Percentiles rank a stretch among this genome's conserved stretches.
Conservation (phyloP, 768 basidiomycete species). For the Tephrocybe sp. region DNA sequence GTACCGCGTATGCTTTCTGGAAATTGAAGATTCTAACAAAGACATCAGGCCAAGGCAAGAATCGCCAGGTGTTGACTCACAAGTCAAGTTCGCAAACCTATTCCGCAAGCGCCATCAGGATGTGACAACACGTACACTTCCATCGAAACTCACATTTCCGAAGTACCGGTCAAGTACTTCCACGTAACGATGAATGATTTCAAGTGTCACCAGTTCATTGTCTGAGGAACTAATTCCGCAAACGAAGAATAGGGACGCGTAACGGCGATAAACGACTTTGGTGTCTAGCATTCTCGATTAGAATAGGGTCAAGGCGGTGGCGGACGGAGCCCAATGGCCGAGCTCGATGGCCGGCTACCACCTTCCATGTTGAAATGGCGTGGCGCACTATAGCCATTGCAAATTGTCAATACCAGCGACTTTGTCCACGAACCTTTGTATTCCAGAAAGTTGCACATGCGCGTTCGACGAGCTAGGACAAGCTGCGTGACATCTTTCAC, state of each 20-base stretch:
- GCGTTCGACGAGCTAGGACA: constrained; percentile 89
- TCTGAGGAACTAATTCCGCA: constrained; percentile 80
- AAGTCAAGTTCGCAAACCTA: constrained; percentile 94
- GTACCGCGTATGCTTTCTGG: constrained; percentile 95
- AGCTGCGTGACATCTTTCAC: constrained; percentile 99
- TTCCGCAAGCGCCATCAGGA: constrained; percentile 8
- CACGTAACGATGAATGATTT: constrained; percentile 93
- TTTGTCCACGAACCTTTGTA: constrained; percentile 78
- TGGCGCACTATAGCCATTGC: neutral
- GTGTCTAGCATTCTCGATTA: constrained; percentile 52
- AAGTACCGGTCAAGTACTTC: constrained; percentile 91
- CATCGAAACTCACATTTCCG: constrained; percentile 70
- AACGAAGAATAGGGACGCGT: constrained; percentile 95
- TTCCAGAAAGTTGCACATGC: constrained; percentile 99
- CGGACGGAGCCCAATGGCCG: constrained; percentile 4
- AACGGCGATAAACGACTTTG: constrained; percentile 93
- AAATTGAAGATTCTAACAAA: constrained; percentile 93
- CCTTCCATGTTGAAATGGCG: neutral
- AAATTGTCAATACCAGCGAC: neutral
- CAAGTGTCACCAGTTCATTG: constrained; percentile 90
- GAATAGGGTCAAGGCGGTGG: neutral
- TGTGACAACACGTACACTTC: neutral
- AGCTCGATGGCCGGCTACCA: neutral
- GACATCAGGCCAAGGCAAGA: constrained; percentile 1
- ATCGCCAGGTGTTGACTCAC: constrained; percentile 44